Conservation (phyloP, 2,329 filamentous ascomycete species). For the Pseudogymnoascus sp. region DNA sequence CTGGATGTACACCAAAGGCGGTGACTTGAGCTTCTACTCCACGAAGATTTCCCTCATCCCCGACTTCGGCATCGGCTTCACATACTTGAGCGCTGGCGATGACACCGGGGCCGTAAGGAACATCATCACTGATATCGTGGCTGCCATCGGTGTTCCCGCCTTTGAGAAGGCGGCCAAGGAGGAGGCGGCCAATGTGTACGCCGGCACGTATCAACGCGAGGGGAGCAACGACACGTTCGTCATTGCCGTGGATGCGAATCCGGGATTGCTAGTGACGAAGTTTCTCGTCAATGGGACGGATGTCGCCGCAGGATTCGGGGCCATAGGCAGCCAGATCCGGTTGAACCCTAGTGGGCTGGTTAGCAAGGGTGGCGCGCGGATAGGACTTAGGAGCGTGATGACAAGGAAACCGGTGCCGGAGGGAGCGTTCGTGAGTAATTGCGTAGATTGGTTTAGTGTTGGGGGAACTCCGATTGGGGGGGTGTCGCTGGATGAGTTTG, state of each 20-base stretch:
- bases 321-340: slow-evolving; percentile 10
- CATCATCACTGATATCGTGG: slow-evolving; percentile 23
- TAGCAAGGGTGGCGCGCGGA: slow-evolving; percentile 8
- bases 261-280: slow-evolving; percentile 22
- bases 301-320: slow-evolving; percentile 13
- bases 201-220: slow-evolving; percentile 9
- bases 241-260: slow-evolving; percentile 18
- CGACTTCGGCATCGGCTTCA: slow-evolving; percentile 35
- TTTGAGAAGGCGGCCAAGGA: slow-evolving; percentile 24
- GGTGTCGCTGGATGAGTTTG: slow-evolving; percentile 20
- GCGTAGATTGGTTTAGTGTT: slow-evolving; percentile 15
- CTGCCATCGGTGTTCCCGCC: slow-evolving; percentile 25
- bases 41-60: slow-evolving; percentile 33
- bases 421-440: slow-evolving; percentile 15
- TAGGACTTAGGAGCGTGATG: slow-evolving; percentile 14
- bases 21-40: slow-evolving; percentile 33
- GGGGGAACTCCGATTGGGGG: slow-evolving; percentile 22
- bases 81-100: slow-evolving; percentile 30
- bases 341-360: slow-evolving; percentile 14
- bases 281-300: slow-evolving; percentile 28
- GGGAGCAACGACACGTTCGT: slow-evolving; percentile 24
- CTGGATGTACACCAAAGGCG: slow-evolving; percentile 35
- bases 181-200: slow-evolving; percentile 24
- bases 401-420: slow-evolving; percentile 9
- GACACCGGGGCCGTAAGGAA: slow-evolving; percentile 7